Conservation (phyloP, 768 basidiomycete genomes). For the Hygrophorus pudorinus region DNA sequence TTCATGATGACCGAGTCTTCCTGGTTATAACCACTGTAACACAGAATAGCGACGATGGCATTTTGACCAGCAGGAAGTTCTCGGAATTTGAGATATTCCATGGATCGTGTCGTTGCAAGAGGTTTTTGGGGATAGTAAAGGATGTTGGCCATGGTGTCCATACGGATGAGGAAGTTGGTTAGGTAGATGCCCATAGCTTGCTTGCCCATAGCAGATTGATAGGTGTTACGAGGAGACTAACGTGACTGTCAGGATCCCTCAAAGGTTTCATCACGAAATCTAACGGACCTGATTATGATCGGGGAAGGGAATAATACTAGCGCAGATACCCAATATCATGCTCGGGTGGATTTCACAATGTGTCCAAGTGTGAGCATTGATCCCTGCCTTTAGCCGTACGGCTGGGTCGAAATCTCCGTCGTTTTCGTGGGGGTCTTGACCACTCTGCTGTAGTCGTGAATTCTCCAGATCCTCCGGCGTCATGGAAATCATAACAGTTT, state of each 20-base stretch:
- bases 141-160: conserved; percentile 99
- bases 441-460: conserved; percentile 56
- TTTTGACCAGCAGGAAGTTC: conserved; percentile 99
- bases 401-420: conserved; percentile 78
- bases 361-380: conserved; percentile 87
- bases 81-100: conserved; percentile 98
- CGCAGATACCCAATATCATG: conserved; percentile 98
- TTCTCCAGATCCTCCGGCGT: conserved; percentile 91
- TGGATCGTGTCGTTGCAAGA: conserved; percentile 94
- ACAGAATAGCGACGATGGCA: conserved; percentile 95
- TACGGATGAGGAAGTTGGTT: conserved; percentile 96
- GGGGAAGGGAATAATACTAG: conserved; percentile 98
- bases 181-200: conserved; percentile 99
- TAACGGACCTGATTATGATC: conserved; percentile 93
- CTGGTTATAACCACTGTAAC: conserved; percentile 99
- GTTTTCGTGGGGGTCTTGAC: conserved; percentile 46
- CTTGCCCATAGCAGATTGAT: conserved; percentile 99
- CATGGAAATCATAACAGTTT: conserved; percentile 99
- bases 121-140: conserved; percentile 99
- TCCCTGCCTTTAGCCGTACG: conserved; percentile 76
- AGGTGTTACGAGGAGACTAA: conserved; percentile 98
- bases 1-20: conserved; percentile 98
- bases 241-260: conserved; percentile 6
- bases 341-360: conserved; percentile 99
- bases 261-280: not conserved